phyloP scores from a whole-genome alignment of 2,329 filamentous ascomycete species.

The Paecilomyces sp. region DNA sequence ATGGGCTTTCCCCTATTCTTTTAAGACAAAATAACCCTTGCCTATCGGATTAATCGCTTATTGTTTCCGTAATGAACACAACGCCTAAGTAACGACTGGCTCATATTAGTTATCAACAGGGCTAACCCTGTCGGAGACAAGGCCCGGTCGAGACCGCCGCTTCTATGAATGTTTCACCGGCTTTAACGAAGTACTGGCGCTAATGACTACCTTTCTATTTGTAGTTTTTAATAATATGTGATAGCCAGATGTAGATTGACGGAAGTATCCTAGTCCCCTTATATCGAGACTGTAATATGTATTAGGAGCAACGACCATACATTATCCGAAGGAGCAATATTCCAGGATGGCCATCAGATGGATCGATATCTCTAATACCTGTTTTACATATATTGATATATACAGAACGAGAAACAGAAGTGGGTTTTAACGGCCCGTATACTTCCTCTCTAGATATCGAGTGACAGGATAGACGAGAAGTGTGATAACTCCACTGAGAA shows the following conservation, averaged over 20 bases:
- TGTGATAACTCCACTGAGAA: conserved; percentile 6
- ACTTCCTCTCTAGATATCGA: conserved; percentile 7
- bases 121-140: background rate
- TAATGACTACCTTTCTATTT: too few relatives aligned
- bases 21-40: background rate
- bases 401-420: background rate
- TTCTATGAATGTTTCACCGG: background rate
- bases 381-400: too few relatives aligned
- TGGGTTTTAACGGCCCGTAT: conserved; percentile 2
- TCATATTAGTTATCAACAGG: background rate
- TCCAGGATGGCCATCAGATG: too few relatives aligned
- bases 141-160: background rate
- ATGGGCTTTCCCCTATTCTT: background rate
- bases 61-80: background rate
- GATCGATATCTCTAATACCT: too few relatives aligned
- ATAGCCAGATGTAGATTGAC: too few relatives aligned
- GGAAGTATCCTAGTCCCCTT: too few relatives aligned
- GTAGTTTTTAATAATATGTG: background rate
- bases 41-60: background rate
- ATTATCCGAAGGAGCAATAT: too few relatives aligned
- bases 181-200: background rate
- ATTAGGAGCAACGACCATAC: too few relatives aligned
- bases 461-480: conserved; percentile 7
- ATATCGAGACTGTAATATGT: too few relatives aligned
- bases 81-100: too few relatives aligned